A percentile compares a stretch with the other conserved stretches of the same genome.
These are phyloP conservation scores for Sinapis alba DNA, from an alignment of 441 rosid genomes.

Conservation along the genomic window DNA sequence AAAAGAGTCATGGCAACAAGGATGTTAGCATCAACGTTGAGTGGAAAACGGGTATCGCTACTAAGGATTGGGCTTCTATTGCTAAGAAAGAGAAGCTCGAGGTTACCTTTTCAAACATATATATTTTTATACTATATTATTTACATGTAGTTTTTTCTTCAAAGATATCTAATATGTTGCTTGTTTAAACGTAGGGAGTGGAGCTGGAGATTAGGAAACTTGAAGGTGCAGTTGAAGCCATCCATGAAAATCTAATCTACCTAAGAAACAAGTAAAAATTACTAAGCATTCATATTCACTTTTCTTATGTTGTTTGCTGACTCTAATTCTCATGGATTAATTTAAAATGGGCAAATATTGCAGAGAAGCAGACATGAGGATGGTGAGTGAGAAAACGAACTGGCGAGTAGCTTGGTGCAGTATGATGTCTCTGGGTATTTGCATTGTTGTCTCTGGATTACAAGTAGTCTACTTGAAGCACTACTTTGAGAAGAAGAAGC, in stretches of 20 bases:
- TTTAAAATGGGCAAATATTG: background rate
- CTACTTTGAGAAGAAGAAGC: slow-evolving; percentile 87
- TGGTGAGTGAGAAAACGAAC: slow-evolving; percentile 72
- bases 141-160: background rate
- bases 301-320: background rate
- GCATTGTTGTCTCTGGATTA: slow-evolving; percentile 63
- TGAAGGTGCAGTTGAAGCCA: slow-evolving; percentile 82
- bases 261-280: slow-evolving; percentile 62
- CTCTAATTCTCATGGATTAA: background rate
- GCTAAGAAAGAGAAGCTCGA: slow-evolving; percentile 92
- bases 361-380: slow-evolving; percentile 92
- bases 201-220: slow-evolving; percentile 93
- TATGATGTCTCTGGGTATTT: slow-evolving; percentile 73
- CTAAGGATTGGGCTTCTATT: slow-evolving; percentile 93
- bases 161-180: slow-evolving; percentile 2
- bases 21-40: slow-evolving; percentile 77
- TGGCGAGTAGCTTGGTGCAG: slow-evolving; percentile 71
- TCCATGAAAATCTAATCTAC: slow-evolving; percentile 73
- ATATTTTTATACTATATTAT: background rate
- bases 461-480: slow-evolving; percentile 78
- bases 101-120: slow-evolving; percentile 43
- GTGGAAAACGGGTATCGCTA: slow-evolving; percentile 94
- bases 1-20: slow-evolving; percentile 43
- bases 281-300: background rate
- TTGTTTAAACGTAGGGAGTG: slow-evolving; percentile 60